These are phyloP conservation scores for Pseudotsuga menziesii DNA, from an alignment of 75 land plant genomes.

Conservation along the genomic window DNA sequence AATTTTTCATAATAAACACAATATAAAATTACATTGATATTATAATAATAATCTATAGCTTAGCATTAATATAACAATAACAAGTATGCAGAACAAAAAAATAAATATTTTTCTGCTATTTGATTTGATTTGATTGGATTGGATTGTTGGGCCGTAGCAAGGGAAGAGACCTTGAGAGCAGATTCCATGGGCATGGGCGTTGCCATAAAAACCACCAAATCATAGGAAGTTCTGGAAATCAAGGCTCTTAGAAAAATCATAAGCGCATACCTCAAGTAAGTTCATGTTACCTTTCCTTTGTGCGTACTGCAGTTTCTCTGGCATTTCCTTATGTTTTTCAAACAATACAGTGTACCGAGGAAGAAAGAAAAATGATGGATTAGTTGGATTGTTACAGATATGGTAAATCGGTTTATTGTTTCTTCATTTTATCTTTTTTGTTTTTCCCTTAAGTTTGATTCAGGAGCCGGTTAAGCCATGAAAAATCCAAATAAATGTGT, in stretches of 20 bases:
- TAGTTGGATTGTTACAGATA: neutral
- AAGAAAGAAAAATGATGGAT: neutral
- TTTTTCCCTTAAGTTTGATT: neutral
- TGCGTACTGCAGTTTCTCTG: neutral
- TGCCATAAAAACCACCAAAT: slow-evolving; percentile 36
- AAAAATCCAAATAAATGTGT: too few species aligned
- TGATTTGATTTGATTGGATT: too few species aligned
- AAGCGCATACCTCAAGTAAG: slow-evolving; percentile 80
- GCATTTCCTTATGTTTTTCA: neutral
- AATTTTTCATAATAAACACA: too few species aligned
- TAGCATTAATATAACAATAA: too few species aligned
- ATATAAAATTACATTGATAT: too few species aligned
- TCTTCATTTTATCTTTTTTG: neutral
- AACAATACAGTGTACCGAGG: neutral
- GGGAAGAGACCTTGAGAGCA: neutral
- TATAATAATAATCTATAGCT: too few species aligned
- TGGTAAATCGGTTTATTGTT: neutral
- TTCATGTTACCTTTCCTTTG: neutral
- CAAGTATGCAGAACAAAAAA: too few species aligned
- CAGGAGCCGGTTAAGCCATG: too few species aligned
- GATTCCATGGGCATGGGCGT: neutral
- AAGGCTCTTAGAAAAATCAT: slow-evolving; percentile 82
- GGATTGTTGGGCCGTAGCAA: neutral
- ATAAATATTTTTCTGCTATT: too few species aligned
- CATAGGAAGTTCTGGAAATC: slow-evolving; percentile 75